Conservation (phyloP, 106 monocot species). For the Dactylorhiza incarnata region DNA sequence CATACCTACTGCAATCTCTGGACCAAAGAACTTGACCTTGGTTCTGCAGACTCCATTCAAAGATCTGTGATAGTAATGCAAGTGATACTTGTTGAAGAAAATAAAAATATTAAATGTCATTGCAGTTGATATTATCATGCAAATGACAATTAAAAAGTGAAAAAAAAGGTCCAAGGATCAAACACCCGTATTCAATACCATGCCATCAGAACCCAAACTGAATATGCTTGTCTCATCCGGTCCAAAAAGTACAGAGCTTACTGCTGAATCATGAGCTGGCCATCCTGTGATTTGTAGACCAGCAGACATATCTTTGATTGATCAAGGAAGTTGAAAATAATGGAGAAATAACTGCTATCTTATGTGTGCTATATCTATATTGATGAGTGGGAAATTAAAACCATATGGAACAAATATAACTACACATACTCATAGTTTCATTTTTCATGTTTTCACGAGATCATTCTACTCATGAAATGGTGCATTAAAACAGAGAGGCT, state of each 20-base stretch:
- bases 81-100: neutral
- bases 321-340: constrained; percentile 22
- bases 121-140: neutral
- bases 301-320: constrained; percentile 69
- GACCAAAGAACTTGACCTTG: constrained; percentile 98
- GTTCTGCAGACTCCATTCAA: constrained; percentile 97
- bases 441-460: neutral
- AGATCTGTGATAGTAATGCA: constrained; percentile 39
- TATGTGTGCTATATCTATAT: neutral
- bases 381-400: neutral
- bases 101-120: neutral
- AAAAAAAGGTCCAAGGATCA: neutral
- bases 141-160: neutral
- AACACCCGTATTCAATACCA: constrained; percentile 29
- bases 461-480: neutral
- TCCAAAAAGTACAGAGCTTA: constrained; percentile 84
- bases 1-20: constrained; percentile 88
- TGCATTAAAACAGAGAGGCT: neutral
- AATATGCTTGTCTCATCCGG: constrained; percentile 98
- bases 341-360: neutral
- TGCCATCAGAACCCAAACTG: constrained; percentile 92
- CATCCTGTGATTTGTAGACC: constrained; percentile 94
- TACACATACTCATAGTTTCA: neutral
- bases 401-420: neutral
- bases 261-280: constrained; percentile 95